These are phyloP conservation scores for Yamagishiella unicocca DNA, from an alignment of 139 green algal genomes.

Conservation along the genomic window DNA sequence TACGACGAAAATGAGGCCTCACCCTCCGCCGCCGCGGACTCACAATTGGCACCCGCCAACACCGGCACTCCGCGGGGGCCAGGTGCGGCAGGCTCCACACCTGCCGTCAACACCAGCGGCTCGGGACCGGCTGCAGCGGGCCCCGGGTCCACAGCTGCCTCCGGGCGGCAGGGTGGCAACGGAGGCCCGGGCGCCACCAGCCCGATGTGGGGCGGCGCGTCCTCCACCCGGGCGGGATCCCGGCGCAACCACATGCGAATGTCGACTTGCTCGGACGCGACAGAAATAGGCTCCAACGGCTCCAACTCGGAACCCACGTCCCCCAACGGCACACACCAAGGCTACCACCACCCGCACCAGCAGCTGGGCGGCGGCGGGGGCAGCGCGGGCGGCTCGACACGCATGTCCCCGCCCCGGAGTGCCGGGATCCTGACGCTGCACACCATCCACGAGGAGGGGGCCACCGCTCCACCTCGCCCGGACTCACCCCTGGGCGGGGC, in stretches of 20 bases:
- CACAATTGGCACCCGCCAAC: too few species aligned
- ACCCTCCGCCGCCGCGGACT: neutral
- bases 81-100: too few species aligned
- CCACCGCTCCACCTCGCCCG: neutral
- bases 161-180: too few species aligned
- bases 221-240: too few species aligned
- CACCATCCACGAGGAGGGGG: conserved; percentile 46
- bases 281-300: conserved; percentile 18
- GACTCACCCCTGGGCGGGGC: neutral
- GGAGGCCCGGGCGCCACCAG: too few species aligned
- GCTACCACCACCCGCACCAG: neutral
- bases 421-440: conserved; percentile 22
- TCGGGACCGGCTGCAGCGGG: too few species aligned
- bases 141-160: too few species aligned
- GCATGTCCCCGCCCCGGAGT: conserved; percentile 29
- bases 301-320: conserved; percentile 11
- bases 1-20: neutral
- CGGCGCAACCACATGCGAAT: too few species aligned
- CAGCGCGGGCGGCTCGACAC: neutral
- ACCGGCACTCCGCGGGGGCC: too few species aligned
- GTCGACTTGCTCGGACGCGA: conserved; percentile 8
- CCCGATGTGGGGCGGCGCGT: too few species aligned
- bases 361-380: neutral
- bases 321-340: conserved; percentile 5
- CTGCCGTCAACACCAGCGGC: too few species aligned